Base-by-base conservation (phyloP, 148 eudicot genomes). In the Cornus controversa region DNA sequence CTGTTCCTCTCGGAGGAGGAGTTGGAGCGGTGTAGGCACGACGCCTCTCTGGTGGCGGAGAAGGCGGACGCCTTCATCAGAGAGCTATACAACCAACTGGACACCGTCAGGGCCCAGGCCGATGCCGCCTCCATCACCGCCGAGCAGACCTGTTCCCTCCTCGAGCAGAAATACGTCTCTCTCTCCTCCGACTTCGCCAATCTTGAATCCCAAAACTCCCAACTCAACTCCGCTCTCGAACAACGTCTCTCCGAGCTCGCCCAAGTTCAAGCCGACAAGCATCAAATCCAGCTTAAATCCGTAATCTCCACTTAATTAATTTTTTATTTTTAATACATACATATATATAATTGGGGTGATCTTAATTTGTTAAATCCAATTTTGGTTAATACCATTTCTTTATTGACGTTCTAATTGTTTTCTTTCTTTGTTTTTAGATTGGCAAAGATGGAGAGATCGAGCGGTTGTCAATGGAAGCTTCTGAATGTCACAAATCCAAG, bases 101-200 rank as follows among this genome's bases (percentile, higher is more conserved):
- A 96, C 47, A 89, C 97, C 54, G 91, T 84, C 28, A 89, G 79
- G 73, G 99, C 98, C 10, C 89, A 92, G 82, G 90, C 93, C 2
- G 98, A 96, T 60, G 97, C 98, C 20, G 84, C 92, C 7, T 53
- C 95, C 18, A 90, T 96, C 60, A 96, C 95, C 27, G 94, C 91
- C n/a, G 99, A 96, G 80, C 99, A 96, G 72, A 92, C 93, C 0
- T 93, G 99, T 78, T 89, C 99, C 1, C 75, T 89, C 60, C 90
- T 91, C 74, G 99, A 93, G 77, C 95, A 96, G 80, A 91, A 90
- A 77, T 89, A 82, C 73, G 80, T 96, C 10, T 90, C 95, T 6
- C 95, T 96, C 62, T 82, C 93, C 26, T 78, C 90, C 18, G 97
- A 96, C 10, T 88, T 80, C 75, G 42, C 88, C 2, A 73, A 75